A percentile compares a stretch with the other conserved stretches of the same genome.
phyloP scores from a whole-genome alignment of 1,284 basidiomycete genomes.

The Ceratobasidium sp. region DNA sequence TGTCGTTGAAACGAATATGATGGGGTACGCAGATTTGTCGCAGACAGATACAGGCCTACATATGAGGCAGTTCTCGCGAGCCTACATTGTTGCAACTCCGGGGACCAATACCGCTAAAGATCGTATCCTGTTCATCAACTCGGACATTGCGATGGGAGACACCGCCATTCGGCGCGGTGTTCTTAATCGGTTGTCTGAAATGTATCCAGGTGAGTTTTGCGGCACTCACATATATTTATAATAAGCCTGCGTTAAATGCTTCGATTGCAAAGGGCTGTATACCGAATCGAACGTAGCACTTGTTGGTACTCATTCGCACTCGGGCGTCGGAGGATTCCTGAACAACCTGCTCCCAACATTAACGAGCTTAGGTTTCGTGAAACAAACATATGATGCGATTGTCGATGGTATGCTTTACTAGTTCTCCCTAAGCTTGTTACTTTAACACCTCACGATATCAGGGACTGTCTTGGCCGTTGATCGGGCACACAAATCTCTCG shows the following conservation, averaged over 20 bases:
- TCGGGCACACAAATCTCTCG: constrained; percentile 75
- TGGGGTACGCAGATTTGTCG: constrained; percentile 79
- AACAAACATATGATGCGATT: constrained; percentile 58
- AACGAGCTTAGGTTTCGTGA: constrained; percentile 80
- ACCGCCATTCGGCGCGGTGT: constrained; percentile 80
- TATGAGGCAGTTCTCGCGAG: constrained; percentile 75
- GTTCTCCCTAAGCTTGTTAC: too few species aligned
- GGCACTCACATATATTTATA: constrained; percentile 53
- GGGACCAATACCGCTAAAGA: constrained; percentile 63
- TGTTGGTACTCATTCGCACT: constrained; percentile 82
- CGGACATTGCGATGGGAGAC: constrained; percentile 76
- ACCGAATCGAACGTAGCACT: constrained; percentile 80
- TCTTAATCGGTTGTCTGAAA: constrained; percentile 68
- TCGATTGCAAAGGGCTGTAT: constrained; percentile 73
- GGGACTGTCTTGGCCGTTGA: constrained; percentile 79
- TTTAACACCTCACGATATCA: constrained; percentile 50
- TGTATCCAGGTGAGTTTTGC: constrained; percentile 74
- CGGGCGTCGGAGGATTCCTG: constrained; percentile 84
- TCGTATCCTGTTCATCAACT: constrained; percentile 81
- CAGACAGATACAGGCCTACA: constrained; percentile 85
- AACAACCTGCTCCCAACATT: constrained; percentile 80
- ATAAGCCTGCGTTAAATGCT: constrained; percentile 64
- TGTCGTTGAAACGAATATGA: constrained; percentile 73
- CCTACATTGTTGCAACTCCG: constrained; percentile 80
- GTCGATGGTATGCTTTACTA: constrained; percentile 51